Base-by-base conservation (phyloP, 2,329 filamentous ascomycete species). In the Cercospora beticola region DNA sequence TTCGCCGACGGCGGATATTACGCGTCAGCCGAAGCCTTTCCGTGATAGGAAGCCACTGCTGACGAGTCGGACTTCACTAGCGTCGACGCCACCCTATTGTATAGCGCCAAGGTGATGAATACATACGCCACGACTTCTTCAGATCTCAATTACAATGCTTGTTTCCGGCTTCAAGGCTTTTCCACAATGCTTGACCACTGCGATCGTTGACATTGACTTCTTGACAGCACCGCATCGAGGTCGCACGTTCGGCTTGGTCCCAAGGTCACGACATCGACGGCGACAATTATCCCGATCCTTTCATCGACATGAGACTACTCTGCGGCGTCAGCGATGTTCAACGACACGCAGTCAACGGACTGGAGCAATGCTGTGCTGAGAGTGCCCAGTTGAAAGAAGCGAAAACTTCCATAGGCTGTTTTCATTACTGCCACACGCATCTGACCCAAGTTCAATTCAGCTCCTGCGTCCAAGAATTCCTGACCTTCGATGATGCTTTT, bases 1-100 rank as follows among this genome's bases (percentile, higher is more conserved):
- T 28, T 54, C 49, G 49, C 12, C 21, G 49, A n/a, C 18, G 21
- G 21, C 23, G 28, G 21, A 49, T 4, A 21, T 21, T 49, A 49
- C 43, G 43, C 43, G 43, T 49, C 18, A 18, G 43, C 43, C 43
- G 43, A 49, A 49, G 43, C 43, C 43, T 21, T 46, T 23, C 30
- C 33, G 49, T 23, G 40, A 58, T 54, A 40, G 43, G 57, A 16
- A 65, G 62, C 62, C 62, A 65, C 14, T 65, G 62, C n/a, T 65
- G 62, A 58, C 62, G 16, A 23, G 18, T 21, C 57, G 40, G 30
- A 58, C 56, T 40, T 26, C 31, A 36, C 49, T 28, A 40, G 36
- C 30, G 30, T 21, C n/a, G 43, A 12, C 43, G 18, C 18, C 18
- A 18, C 43, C 21, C 43, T 10, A 49, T 10, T 21, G 43, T 12